A percentile compares a stretch with the other conserved stretches of the same genome.
Conservation (phyloP, 495 filamentous ascomycete genomes). For the Penicillium canariense region DNA sequence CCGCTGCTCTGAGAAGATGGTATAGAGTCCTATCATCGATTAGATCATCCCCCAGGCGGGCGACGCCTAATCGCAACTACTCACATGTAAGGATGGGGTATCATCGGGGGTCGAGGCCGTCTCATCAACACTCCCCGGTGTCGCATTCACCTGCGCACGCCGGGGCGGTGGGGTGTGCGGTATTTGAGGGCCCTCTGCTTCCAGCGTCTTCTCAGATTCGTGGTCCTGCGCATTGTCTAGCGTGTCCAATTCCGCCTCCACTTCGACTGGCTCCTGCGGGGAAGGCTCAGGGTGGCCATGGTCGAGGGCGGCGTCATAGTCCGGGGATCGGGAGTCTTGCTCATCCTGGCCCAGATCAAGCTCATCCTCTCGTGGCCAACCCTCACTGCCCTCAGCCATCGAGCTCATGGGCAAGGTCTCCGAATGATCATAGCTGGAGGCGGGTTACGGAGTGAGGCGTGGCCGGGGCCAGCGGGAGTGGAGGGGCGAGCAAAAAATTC, state of each 20-base stretch:
- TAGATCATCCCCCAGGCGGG: conserved; percentile 11
- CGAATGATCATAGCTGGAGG: conserved; percentile 46
- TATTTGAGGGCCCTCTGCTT: conserved; percentile 9
- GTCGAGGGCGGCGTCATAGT: conserved; percentile 23
- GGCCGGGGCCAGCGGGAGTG: conserved; percentile 13
- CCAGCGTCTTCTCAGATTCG: conserved; percentile 19
- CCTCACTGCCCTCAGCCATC: conserved; percentile 48
- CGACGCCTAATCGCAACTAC: conserved; percentile 24
- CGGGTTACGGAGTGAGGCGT: conserved; percentile 10
- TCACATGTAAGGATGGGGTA: conserved; percentile 82
- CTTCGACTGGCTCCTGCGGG: conserved; percentile 23
- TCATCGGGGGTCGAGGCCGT: conserved; percentile 78
- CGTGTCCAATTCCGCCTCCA: conserved; percentile 30
- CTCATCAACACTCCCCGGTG: conserved; percentile 42
- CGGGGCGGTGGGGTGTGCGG: conserved; percentile 29
- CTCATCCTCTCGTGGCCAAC: conserved; percentile 47
- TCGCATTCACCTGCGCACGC: conserved; percentile 17
- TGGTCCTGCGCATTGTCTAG: conserved; percentile 27
- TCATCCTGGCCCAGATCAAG: conserved; percentile 45
- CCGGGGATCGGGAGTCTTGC: conserved; percentile 23
- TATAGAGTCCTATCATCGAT: conserved; percentile 68
- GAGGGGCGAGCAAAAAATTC: too few relatives aligned
- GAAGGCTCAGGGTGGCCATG: conserved; percentile 17
- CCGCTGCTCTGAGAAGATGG: conserved; percentile 75
- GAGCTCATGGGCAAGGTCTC: conserved; percentile 49